phyloP scores from a whole-genome alignment of 1,284 basidiomycete genomes.

The Sporisorium scitamineum region DNA sequence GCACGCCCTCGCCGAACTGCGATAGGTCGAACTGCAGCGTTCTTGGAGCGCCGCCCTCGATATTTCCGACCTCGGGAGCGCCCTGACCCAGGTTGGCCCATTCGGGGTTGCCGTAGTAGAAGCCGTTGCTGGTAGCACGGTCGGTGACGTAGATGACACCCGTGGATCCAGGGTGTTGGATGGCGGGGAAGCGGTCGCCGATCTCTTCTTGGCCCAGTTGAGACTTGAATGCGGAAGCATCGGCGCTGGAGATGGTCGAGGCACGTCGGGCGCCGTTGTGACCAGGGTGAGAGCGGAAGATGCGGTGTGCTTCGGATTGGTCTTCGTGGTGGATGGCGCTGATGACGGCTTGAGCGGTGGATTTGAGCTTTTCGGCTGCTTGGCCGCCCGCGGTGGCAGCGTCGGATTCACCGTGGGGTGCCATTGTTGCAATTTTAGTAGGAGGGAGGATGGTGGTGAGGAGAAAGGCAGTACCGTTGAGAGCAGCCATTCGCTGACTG shows the following conservation, averaged over 20 bases:
- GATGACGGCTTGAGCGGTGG: slow-evolving; percentile 26
- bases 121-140: slow-evolving; percentile 58
- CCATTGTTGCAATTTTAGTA: slow-evolving; percentile 4
- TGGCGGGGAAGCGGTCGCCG: slow-evolving; percentile 47
- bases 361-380: slow-evolving; percentile 33
- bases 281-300: slow-evolving; percentile 58
- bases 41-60: slow-evolving; percentile 80
- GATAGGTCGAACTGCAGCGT: slow-evolving; percentile 75
- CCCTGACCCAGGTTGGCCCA: slow-evolving; percentile 58
- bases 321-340: slow-evolving; percentile 44
- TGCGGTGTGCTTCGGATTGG: slow-evolving; percentile 59
- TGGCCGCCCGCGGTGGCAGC: background rate
- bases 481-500: background rate
- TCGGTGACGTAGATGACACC: slow-evolving; percentile 73
- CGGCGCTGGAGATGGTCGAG: slow-evolving; percentile 19
- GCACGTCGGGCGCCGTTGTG: slow-evolving; percentile 34
- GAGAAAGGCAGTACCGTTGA: background rate
- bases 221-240: slow-evolving; percentile 5
- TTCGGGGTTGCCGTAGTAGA: slow-evolving; percentile 54
- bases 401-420: slow-evolving; percentile 11
- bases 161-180: slow-evolving; percentile 70
- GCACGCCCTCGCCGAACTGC: slow-evolving; percentile 73
- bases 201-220: slow-evolving; percentile 9
- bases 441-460: no score
- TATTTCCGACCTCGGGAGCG: slow-evolving; percentile 73